Percentiles rank a stretch among this genome's conserved stretches.
phyloP scores from a whole-genome alignment of 2,329 filamentous ascomycete genomes.

The Ceratocystis colombiana region DNA sequence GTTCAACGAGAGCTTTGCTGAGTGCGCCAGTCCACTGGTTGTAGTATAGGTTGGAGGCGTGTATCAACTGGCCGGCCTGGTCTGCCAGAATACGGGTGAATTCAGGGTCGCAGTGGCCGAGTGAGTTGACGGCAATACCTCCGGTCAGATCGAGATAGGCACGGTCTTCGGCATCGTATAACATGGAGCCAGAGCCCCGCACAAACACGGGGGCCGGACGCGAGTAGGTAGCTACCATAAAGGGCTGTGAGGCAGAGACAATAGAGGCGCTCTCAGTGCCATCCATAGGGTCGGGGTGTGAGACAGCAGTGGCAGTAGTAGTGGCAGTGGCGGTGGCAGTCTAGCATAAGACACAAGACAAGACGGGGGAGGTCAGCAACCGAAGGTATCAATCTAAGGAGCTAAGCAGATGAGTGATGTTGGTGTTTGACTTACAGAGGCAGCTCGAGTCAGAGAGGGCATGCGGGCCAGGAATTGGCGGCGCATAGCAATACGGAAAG shows the following conservation, averaged over 20 bases:
- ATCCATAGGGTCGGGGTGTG: conserved; percentile 61
- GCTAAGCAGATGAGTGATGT: neutral
- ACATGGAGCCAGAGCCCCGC: conserved; percentile 72
- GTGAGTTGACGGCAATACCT: conserved; percentile 86
- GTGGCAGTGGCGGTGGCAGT: neutral
- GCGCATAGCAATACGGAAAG: conserved; percentile 35
- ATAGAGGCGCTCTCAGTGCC: conserved; percentile 67
- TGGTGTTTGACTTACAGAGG: conserved; percentile 30
- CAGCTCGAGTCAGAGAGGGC: conserved; percentile 33
- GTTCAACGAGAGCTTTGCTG: conserved; percentile 72
- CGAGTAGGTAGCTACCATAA: conserved; percentile 93
- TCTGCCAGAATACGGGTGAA: conserved; percentile 65
- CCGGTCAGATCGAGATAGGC: conserved; percentile 91
- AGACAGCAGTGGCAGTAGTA: conserved; percentile 29
- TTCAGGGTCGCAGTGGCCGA: conserved; percentile 81
- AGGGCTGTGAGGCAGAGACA: conserved; percentile 65
- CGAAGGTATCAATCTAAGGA: neutral
- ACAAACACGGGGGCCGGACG: conserved; percentile 84
- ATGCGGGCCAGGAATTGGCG: conserved; percentile 33
- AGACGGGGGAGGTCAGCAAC: neutral
- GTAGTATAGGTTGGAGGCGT: conserved; percentile 93
- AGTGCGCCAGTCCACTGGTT: conserved; percentile 91
- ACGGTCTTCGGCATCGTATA: conserved; percentile 83
- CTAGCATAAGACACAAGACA: neutral
- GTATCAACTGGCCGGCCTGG: conserved; percentile 71